A percentile compares a stretch with the other conserved stretches of the same genome.
These are phyloP conservation scores for Marasmius tenuissimus DNA, from an alignment of 1,284 basidiomycete genomes.

Conservation along the genomic window DNA sequence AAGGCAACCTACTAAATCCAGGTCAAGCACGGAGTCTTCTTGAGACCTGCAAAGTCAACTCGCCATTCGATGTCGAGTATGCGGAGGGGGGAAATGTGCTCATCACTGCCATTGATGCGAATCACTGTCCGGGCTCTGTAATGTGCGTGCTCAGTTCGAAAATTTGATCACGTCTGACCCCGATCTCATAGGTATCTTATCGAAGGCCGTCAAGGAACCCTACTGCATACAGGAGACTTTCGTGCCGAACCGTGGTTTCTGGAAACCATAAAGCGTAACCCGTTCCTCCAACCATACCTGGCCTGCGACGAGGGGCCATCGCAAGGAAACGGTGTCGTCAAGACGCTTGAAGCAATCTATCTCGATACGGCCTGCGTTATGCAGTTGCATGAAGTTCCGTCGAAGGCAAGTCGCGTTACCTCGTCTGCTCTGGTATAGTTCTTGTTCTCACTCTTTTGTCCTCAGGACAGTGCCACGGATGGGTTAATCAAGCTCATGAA, in stretches of 20 bases:
- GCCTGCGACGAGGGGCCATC: constrained; percentile 18
- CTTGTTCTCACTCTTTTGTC: neutral
- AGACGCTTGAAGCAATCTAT: constrained; percentile 77
- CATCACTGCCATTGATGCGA: constrained; percentile 86
- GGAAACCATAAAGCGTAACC: constrained; percentile 64
- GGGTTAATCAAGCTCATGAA: constrained; percentile 72
- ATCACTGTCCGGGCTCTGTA: constrained; percentile 91
- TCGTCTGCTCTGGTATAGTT: neutral
- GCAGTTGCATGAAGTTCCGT: constrained; percentile 61
- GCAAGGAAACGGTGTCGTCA: constrained; percentile 15
- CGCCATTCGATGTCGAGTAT: constrained; percentile 65
- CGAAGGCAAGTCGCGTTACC: constrained; percentile 55
- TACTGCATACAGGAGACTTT: constrained; percentile 93
- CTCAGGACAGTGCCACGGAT: constrained; percentile 62
- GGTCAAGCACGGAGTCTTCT: constrained; percentile 62
- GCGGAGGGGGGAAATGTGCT: constrained; percentile 57
- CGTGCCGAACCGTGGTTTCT: constrained; percentile 84
- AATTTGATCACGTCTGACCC: neutral
- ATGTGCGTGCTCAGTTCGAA: constrained; percentile 58
- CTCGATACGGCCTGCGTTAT: constrained; percentile 81
- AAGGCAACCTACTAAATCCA: constrained; percentile 43
- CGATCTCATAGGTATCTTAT: constrained; percentile 76
- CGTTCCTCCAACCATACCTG: constrained; percentile 72
- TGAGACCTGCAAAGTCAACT: constrained; percentile 54
- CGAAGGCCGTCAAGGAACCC: constrained; percentile 67